Evolutionary conservation across 441 rosid genomes (phyloP).

Genomic region (Isatis lusitanica): DNA sequence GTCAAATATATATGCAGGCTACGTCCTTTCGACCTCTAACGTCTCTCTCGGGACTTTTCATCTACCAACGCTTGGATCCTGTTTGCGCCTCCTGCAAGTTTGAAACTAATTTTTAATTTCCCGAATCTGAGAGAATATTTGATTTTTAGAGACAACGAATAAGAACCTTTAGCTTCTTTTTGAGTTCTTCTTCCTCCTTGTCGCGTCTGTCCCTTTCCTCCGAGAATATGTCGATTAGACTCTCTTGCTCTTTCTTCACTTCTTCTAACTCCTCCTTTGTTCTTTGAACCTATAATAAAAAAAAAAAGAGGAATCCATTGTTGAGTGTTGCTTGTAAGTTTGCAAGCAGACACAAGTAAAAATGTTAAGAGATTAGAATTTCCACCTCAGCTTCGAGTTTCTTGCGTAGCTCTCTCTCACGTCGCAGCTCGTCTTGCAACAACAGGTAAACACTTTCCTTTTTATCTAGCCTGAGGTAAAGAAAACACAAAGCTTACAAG

Average conservation of each 20-base stretch:
- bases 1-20: constrained; percentile 7
- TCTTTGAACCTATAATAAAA: constrained; percentile 45
- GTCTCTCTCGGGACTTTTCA: constrained; percentile 9
- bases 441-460: constrained; percentile 36
- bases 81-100: constrained; percentile 26
- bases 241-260: constrained; percentile 64
- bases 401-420: constrained; percentile 51
- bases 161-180: constrained; percentile 57
- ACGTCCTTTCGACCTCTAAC: neutral
- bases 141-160: neutral
- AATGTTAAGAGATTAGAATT: neutral
- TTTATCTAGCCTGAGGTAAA: constrained; percentile 43
- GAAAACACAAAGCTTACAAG: neutral
- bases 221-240: constrained; percentile 59
- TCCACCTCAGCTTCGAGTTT: constrained; percentile 60
- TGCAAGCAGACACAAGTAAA: neutral
- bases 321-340: neutral
- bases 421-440: constrained; percentile 35
- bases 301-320: neutral
- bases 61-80: neutral
- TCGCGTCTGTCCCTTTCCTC: constrained; percentile 80
- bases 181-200: constrained; percentile 63
- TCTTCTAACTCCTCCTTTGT: constrained; percentile 52
- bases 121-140: neutral
- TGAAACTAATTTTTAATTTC: neutral